Base-by-base conservation (phyloP, 2,329 filamentous ascomycete species). In the Zasmidium citrigriseum region DNA sequence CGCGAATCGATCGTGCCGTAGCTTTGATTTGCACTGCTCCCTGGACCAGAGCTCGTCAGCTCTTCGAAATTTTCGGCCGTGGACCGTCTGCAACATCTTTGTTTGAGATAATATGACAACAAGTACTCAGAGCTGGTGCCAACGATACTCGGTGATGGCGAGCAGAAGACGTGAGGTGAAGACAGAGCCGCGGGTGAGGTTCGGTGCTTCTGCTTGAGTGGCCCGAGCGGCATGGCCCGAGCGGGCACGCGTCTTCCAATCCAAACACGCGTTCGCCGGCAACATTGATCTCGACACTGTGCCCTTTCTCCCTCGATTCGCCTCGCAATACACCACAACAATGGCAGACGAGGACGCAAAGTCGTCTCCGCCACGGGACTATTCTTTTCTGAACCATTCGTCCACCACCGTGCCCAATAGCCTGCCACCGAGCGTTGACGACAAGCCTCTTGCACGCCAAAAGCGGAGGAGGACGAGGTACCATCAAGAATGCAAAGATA, bases 391-490 rank as follows among this genome's bases (percentile, higher is more conserved):
- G n/a, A 81, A 85, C 45, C 83, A 86, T 69, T 85, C 83, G 16
- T 79, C 83, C 57, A 78, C 81, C 61, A 84, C 82, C 16, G 71
- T 86, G 52, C 80, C 80, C 16, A 78, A 83, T 64, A 82, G 82
- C 45, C 76, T 84, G 25, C 82, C 82, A 49, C 57, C 62, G 7
- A 80, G 81, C 58, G 78, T 85, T 48, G 83, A 86, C 68, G 84
- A 86, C 68, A 85, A 84, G 65, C 75, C 82, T 60, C 76, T 85
- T 53, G 82, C 80, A 47, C 81, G 85, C 49, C 85, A 87, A 69
- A 86, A 84, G 70, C 79, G 85, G 47, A 79, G 83, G 65, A 79
- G 85, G 58, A 87, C 85, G 29, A 87, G 84, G 85, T 86, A 78
- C 57, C 74, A 51, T 18, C 10, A 16, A 16, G 4, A 22, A 10